phyloP scores from a whole-genome alignment of 2,329 filamentous ascomycete species.

The Colletotrichum navitas region DNA sequence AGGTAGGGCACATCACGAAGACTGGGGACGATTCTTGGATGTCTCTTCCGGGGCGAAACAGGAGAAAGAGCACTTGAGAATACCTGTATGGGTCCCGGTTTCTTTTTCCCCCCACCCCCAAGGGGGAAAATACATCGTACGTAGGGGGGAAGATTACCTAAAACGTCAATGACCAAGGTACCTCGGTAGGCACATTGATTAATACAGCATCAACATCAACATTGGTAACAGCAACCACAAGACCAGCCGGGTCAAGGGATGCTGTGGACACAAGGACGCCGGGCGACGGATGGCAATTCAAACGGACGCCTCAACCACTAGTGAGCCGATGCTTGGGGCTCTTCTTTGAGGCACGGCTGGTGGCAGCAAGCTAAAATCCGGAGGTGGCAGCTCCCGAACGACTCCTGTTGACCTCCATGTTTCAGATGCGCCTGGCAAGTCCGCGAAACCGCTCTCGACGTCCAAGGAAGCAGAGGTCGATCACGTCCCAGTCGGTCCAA shows the following conservation, averaged over 20 bases:
- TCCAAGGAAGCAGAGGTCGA: conserved; percentile 41
- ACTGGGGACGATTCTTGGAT: neutral
- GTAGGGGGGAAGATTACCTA: conserved; percentile 24
- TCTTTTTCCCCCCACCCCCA: neutral
- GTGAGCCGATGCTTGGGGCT: conserved; percentile 31
- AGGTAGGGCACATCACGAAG: conserved; percentile 1
- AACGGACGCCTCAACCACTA: conserved; percentile 22
- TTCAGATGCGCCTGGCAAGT: conserved; percentile 42
- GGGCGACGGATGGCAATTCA: conserved; percentile 3
- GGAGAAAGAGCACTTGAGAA: neutral
- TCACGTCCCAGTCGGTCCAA: conserved; percentile 48
- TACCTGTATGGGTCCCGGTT: neutral
- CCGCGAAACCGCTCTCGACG: conserved; percentile 40
- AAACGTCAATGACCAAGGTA: neutral
- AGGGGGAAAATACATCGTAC: neutral
- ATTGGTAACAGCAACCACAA: neutral
- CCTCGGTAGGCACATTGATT: neutral
- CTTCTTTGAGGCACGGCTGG: conserved; percentile 33
- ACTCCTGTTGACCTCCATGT: conserved; percentile 42
- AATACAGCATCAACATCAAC: neutral
- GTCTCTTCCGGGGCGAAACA: neutral
- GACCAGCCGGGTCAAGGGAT: neutral
- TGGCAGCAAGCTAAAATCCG: conserved; percentile 44
- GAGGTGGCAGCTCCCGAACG: conserved; percentile 50
- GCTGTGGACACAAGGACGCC: conserved; percentile 5